phyloP scores from a whole-genome alignment of 495 filamentous ascomycete genomes.

The Hypoxylon fragiforme region DNA sequence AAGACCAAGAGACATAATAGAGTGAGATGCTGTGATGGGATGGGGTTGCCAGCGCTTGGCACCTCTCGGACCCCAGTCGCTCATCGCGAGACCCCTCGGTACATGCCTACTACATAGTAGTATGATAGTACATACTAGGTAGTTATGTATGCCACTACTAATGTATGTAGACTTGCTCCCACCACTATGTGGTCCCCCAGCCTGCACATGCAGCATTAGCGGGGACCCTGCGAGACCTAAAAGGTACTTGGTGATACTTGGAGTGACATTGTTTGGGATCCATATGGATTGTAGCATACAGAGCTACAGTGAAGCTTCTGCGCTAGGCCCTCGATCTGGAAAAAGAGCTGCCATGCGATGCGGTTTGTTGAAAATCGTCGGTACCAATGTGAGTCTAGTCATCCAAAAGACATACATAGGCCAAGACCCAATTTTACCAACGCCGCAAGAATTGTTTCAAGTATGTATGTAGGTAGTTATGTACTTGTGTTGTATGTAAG shows the following conservation, averaged over 20 bases:
- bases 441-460: too few relatives aligned
- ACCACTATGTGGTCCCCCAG: conserved; percentile 34
- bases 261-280: conserved; percentile 22
- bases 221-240: conserved; percentile 33
- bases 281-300: too few relatives aligned
- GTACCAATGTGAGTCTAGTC: conserved; percentile 10
- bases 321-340: conserved; percentile 16
- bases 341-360: conserved; percentile 17
- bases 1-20: conserved; percentile 15
- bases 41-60: conserved; percentile 36
- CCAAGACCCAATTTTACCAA: too few relatives aligned
- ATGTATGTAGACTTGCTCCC: conserved; percentile 27
- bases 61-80: conserved; percentile 34
- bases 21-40: conserved; percentile 27
- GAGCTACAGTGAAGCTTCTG: conserved; percentile 15
- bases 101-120: too few relatives aligned
- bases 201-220: conserved; percentile 30
- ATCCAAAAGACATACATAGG: conserved; percentile 4
- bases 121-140: too few relatives aligned
- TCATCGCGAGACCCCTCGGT: conserved; percentile 30
- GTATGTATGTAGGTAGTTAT: too few relatives aligned
- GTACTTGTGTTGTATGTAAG: conserved; percentile 13
- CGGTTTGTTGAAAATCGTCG: conserved; percentile 17
- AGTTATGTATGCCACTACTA: too few relatives aligned
- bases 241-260: conserved; percentile 38